Base-by-base conservation (phyloP, 1,284 basidiomycete species). In the Leccinum pachyderme region DNA sequence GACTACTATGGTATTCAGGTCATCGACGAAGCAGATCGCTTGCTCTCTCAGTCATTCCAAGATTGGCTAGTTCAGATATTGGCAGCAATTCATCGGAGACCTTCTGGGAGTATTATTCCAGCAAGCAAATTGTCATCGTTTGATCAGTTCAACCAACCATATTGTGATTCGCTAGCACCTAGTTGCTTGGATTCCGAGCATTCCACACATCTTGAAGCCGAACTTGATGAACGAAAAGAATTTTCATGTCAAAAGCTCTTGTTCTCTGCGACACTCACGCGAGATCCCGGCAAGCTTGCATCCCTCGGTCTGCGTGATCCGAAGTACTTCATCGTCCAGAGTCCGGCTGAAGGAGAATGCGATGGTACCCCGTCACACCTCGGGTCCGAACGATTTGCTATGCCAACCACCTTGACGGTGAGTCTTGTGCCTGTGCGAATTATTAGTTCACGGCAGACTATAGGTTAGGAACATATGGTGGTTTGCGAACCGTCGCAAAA, bases 21-120 rank as follows among this genome's bases (percentile, higher is more conserved):
- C 18, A 93, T 99, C 54, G 97, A 99, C 70, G 97, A 99, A 75
- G 97, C 97, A 0, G 97, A 99, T 70, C 83, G 95, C 24, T 80
- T 99, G 3, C 81, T 99, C 5, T 91, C 91, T 7, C 95, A 98
- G 70, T 94, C 92, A 1, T 98, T 98, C 74, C 94, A 98, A 72
- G 90, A 95, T 66, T 99, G 96, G 96, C 76, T 97, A 2, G 80
- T 82, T 11, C 86, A 87, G 64, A 88, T 97, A 4, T 76, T 95
- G 7, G 74, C 81, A 1, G 91, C 91, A 8, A 87, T 85, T 5
- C 81, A 82, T 29, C 81, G 85, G 15, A 74, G 78, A 7, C 46
- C 59, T 49, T 47, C 57, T n/a, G 59, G 63, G 35, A 51, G 53
- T 29, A 39, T 41, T n/a, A 29, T 41, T 2, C 25, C 8, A 5